These are phyloP conservation scores for Tricholomella constricta DNA, from an alignment of 768 basidiomycete genomes.

Conservation along the genomic window DNA sequence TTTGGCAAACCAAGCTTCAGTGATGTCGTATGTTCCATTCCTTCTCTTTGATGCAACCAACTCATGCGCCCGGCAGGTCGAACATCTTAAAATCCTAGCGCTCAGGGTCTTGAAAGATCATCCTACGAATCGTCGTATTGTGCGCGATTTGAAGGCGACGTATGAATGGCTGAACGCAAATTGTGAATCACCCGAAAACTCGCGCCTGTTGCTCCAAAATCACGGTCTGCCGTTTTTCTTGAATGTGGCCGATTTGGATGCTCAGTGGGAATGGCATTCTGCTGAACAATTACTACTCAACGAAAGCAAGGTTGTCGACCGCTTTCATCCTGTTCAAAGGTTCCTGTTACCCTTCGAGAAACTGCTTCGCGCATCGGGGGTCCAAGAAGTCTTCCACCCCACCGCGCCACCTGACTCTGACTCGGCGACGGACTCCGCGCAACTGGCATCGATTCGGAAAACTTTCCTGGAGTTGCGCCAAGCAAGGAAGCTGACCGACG, in stretches of 20 bases:
- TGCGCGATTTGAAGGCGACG: conserved; percentile 41
- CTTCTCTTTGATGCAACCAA: not conserved
- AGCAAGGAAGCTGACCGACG: conserved; percentile 35
- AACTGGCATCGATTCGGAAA: conserved; percentile 19
- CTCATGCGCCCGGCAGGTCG: conserved; percentile 31
- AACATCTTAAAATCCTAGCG: conserved; percentile 40
- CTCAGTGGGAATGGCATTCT: conserved; percentile 41
- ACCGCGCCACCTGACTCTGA: conserved; percentile 17
- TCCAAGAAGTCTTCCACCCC: conserved; percentile 21
- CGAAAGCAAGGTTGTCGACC: conserved; percentile 27
- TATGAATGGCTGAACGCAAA: conserved; percentile 44
- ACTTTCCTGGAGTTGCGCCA: conserved; percentile 37
- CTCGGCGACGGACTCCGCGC: conserved; percentile 7
- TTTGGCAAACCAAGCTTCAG: conserved; percentile 40
- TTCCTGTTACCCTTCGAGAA: conserved; percentile 36
- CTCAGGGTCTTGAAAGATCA: conserved; percentile 26
- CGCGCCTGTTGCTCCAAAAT: conserved; percentile 17
- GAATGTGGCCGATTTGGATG: conserved; percentile 44
- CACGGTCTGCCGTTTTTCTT: conserved; percentile 39
- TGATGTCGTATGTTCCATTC: conserved; percentile 44
- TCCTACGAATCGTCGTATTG: conserved; percentile 27
- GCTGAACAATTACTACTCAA: conserved; percentile 42
- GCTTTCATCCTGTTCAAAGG: conserved; percentile 29
- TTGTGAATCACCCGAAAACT: conserved; percentile 15
- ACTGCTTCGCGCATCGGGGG: conserved; percentile 37